Percentiles rank a stretch among this genome's conserved stretches.
Conservation (phyloP, 2,329 filamentous ascomycete genomes). For the Madurella mycetomatis region DNA sequence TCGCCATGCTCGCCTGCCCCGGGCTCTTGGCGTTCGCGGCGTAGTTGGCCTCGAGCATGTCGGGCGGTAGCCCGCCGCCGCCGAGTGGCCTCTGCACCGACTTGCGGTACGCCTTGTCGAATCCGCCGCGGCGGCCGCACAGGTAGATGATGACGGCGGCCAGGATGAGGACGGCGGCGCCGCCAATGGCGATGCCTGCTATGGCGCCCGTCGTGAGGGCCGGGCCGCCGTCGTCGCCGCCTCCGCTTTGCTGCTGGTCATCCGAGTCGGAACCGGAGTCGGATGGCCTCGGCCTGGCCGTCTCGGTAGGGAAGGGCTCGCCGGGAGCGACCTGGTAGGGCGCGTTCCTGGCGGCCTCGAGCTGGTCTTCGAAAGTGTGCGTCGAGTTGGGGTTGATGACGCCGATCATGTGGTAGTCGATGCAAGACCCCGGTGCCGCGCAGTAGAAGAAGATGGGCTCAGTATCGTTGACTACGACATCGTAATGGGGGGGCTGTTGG, state of each 20-base stretch:
- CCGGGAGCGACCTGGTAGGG: constrained; percentile 53
- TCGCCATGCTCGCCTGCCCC: constrained; percentile 28
- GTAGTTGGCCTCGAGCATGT: constrained; percentile 29
- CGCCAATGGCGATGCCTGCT: constrained; percentile 55
- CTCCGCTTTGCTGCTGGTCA: neutral
- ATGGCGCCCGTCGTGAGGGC: constrained; percentile 45
- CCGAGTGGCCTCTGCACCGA: constrained; percentile 21
- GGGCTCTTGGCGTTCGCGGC: constrained; percentile 31
- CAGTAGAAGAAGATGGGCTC: constrained; percentile 67
- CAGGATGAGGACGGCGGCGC: constrained; percentile 40
- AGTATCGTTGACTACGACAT: constrained; percentile 53
- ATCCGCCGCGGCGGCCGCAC: constrained; percentile 40
- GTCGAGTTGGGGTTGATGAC: constrained; percentile 64
- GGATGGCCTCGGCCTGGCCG: constrained; percentile 22
- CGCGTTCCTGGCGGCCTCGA: constrained; percentile 42
- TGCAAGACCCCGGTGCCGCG: constrained; percentile 62
- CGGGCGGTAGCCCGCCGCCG: constrained; percentile 1
- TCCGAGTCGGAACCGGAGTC: constrained; percentile 5
- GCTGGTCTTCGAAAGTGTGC: constrained; percentile 45
- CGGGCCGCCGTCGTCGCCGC: neutral
- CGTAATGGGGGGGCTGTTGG: constrained; percentile 38
- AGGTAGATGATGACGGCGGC: constrained; percentile 45
- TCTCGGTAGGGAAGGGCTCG: constrained; percentile 49
- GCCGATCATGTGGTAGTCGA: constrained; percentile 65
- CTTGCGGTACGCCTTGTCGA: constrained; percentile 34